Evolutionary conservation across 2,329 filamentous ascomycete species (phyloP), one percentile per base, ranked within the genome.

Genomic region (Fusarium miscanthi): DNA sequence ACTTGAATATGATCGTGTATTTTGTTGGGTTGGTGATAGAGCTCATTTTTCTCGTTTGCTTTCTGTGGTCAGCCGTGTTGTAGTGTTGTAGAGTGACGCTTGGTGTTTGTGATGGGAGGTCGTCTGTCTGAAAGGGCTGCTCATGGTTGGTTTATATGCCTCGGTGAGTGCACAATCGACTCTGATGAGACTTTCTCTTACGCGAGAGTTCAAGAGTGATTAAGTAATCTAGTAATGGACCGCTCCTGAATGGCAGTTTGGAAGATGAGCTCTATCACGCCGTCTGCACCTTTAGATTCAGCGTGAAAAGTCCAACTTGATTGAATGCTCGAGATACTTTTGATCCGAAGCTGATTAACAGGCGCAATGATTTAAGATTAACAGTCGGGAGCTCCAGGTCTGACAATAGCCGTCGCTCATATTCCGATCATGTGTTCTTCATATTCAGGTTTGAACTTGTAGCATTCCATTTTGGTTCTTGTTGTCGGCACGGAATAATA

Each of bases 271-370:
- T 6, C 19, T 30, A 25, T 48, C 13, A n/a, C 45, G 8, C 9
- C n/a, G 19, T 21, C 13, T 48, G 11, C 8, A 11, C 9, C 19
- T 6, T n/a, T 16, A 0, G 9, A 48, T 48, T 48, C 19, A 48
- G 9, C 6, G 27, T 10, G 3, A 10, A 16, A 30, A 1, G 4
- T 12, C 3, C 7, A 3, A 5, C 13, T n/a, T 6, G 4, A 5
- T 11, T 19, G 31, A 30, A 30, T 30, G 8, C 27, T 30, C 8
- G 31, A 13, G 31, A 13, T 3, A 31, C 5, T 13, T 16, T 6
- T 12, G 0, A 12, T n/a, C 6, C 4, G 3, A 30, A 6, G 25
- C 4, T 2, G 9, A 2, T 8, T 16, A 1, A 16, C 1, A n/a
- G 2, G 30, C 9, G 25, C 16, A 8, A n/a, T 2, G 4, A 16